Conservation (phyloP, 495 filamentous ascomycete genomes). For the Penicillium chermesinum region DNA sequence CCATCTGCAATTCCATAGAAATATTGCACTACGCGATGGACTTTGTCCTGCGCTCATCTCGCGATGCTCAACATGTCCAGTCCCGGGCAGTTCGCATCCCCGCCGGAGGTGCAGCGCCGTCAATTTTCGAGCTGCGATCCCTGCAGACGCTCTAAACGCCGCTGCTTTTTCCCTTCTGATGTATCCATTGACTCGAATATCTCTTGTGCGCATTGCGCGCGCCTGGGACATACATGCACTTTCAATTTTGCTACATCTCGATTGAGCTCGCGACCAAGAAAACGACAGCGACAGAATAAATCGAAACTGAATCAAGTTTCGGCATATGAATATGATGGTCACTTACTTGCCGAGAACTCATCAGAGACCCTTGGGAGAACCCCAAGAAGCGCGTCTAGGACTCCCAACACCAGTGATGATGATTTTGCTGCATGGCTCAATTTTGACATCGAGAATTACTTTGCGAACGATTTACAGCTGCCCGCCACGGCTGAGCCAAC, state of each 20-base stretch:
- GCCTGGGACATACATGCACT: conserved; percentile 20
- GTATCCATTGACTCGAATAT: not conserved
- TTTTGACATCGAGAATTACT: conserved; percentile 3
- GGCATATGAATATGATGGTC: too few species aligned
- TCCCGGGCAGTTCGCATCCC: too few species aligned
- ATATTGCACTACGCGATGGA: too few species aligned
- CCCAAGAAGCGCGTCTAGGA: too few species aligned
- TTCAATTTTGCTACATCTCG: conserved; percentile 20
- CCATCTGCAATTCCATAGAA: too few species aligned
- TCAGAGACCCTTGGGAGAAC: not conserved
- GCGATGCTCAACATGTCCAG: too few species aligned
- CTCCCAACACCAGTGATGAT: not conserved
- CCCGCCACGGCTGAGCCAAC: too few species aligned
- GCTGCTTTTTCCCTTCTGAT: conserved; percentile 13
- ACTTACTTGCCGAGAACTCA: too few species aligned
- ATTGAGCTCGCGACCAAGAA: not conserved
- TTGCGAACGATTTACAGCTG: not conserved
- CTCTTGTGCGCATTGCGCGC: conserved; percentile 17
- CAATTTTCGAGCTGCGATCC: conserved; percentile 26
- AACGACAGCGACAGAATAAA: conserved; percentile 1
- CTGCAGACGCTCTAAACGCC: conserved; percentile 24
- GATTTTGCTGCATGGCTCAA: conserved; percentile 12
- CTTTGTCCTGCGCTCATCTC: too few species aligned
- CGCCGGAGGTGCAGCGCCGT: too few species aligned
- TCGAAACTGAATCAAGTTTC: too few species aligned